Conservation (phyloP, 1,284 basidiomycete species). For the Anthracocystis setariae region DNA sequence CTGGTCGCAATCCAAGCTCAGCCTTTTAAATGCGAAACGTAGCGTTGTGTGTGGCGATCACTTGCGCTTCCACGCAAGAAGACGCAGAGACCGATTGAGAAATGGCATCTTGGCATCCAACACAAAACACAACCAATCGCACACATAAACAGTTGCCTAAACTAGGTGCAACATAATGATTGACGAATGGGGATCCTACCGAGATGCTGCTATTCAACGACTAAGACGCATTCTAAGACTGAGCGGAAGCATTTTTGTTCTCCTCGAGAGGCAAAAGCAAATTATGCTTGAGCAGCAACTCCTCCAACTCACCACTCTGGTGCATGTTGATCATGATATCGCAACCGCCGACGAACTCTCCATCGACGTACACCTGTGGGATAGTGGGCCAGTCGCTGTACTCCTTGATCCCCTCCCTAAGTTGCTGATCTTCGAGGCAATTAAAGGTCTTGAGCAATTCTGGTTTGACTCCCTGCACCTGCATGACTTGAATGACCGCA, state of each 20-base stretch:
- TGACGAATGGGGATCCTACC: no score
- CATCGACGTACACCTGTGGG: constrained; percentile 92
- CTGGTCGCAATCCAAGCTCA: no score
- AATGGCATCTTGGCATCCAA: no score
- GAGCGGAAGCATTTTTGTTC: constrained; percentile 9
- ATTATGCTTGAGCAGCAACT: constrained; percentile 73
- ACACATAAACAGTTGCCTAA: no score
- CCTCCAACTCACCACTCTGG: constrained; percentile 91
- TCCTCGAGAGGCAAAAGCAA: constrained; percentile 41
- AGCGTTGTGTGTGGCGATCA: no score
- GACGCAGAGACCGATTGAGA: no score
- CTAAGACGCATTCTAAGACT: no score
- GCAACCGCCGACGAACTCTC: constrained; percentile 95
- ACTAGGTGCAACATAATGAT: no score
- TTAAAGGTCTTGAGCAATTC: constrained; percentile 75
- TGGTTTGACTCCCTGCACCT: constrained; percentile 82
- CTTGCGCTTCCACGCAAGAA: no score
- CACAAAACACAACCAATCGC: no score
- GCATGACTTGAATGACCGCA: constrained; percentile 89
- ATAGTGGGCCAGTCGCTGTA: constrained; percentile 97
- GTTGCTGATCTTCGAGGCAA: constrained; percentile 85
- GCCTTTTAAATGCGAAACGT: no score
- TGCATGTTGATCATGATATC: constrained; percentile 96
- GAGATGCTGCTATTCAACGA: no score
- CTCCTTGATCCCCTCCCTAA: constrained; percentile 88